Percentiles rank a stretch among this genome's conserved stretches.
Evolutionary conservation across 2,329 filamentous ascomycete genomes (phyloP).

Genomic region (Colletotrichum filicis): DNA sequence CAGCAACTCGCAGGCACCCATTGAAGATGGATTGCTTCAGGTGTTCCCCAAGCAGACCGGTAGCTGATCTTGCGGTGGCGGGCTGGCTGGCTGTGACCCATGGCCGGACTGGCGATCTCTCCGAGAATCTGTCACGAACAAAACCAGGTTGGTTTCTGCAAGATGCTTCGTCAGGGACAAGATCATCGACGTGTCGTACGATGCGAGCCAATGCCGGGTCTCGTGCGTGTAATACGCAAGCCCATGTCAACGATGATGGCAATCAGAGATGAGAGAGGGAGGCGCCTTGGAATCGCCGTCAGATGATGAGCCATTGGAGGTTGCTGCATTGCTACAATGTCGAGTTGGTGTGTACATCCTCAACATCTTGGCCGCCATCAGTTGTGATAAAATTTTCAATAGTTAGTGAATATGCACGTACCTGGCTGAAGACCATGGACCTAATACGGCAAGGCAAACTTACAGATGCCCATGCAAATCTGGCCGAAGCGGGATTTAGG

Average conservation of each 20-base stretch:
- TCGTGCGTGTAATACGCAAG: conserved; percentile 11
- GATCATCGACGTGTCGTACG: conserved; percentile 26
- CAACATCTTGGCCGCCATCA: conserved; percentile 21
- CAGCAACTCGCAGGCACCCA: conserved; percentile 15
- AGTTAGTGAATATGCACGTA: conserved; percentile 17
- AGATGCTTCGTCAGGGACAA: conserved; percentile 21
- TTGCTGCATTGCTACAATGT: conserved; percentile 20
- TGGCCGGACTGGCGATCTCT: conserved; percentile 28
- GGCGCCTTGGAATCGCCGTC: conserved; percentile 9
- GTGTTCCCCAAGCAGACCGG: conserved; percentile 9
- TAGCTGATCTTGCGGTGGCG: conserved; percentile 31
- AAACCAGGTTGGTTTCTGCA: conserved; percentile 21
- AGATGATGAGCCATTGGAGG: conserved; percentile 23
- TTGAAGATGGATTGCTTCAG: conserved; percentile 5
- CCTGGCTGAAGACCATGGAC: conserved; percentile 32
- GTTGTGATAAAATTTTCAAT: conserved; percentile 26
- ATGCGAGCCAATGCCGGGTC: conserved; percentile 20
- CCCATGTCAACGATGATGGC: background rate
- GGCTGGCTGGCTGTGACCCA: background rate
- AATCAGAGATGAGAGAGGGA: background rate
- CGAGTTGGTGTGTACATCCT: conserved; percentile 28
- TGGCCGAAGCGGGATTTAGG: conserved; percentile 1
- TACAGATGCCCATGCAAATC: conserved; percentile 2
- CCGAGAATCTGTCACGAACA: conserved; percentile 14
- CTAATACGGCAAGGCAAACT: conserved; percentile 19